phyloP scores from a whole-genome alignment of 371 early-diverging fungal genomes.

The Syncephalis fuscata region DNA sequence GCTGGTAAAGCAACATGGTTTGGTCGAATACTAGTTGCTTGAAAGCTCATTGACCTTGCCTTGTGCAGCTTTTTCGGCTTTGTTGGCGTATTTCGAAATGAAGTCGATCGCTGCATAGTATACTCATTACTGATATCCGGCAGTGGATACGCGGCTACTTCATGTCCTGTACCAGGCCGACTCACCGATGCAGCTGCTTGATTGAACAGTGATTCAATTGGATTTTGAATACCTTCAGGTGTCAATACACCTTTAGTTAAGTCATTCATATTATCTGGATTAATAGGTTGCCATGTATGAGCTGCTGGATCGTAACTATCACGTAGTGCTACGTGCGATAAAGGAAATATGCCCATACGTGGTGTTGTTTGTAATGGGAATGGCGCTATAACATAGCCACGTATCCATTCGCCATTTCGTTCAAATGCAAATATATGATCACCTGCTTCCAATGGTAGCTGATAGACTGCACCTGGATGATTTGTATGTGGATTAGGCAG shows the following conservation, averaged over 20 bases:
- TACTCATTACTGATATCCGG: no score
- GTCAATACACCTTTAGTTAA: background rate
- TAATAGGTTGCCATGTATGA: background rate
- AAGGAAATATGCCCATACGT: constrained; percentile 41
- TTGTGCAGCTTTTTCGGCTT: background rate
- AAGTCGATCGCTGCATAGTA: background rate
- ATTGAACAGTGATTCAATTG: background rate
- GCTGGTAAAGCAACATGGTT: constrained; percentile 16
- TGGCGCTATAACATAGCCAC: constrained; percentile 41
- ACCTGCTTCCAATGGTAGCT: constrained; percentile 27
- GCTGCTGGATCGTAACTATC: constrained; percentile 14
- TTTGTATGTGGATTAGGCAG: no score
- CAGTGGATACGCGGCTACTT: background rate
- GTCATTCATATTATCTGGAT: background rate
- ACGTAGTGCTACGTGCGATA: constrained; percentile 32
- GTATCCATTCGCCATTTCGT: constrained; percentile 35
- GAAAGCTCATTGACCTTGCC: background rate
- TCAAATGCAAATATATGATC: constrained; percentile 34
- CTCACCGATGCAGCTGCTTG: background rate
- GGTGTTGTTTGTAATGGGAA: constrained; percentile 22
- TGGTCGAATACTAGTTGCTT: background rate
- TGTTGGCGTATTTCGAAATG: background rate
- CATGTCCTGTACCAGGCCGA: background rate
- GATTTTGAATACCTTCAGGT: constrained; percentile 1
- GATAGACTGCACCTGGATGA: constrained; percentile 1